These are phyloP conservation scores for Aspergillus ochraceoroseus DNA, from an alignment of 2,329 filamentous ascomycete species.

Conservation along the genomic window DNA sequence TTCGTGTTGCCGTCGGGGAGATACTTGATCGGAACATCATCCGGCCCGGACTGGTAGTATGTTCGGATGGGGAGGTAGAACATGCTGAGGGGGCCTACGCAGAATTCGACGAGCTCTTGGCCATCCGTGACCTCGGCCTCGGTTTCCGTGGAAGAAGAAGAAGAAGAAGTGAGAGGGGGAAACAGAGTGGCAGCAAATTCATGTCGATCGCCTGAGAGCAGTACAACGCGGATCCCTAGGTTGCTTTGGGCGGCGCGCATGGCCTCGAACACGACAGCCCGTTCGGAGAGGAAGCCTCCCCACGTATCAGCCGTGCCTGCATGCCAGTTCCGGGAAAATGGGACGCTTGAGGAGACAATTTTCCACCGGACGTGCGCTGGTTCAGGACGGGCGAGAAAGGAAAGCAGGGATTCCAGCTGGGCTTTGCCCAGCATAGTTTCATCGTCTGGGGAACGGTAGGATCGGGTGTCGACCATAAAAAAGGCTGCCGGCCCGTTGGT, in stretches of 20 bases:
- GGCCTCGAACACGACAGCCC: constrained; percentile 71
- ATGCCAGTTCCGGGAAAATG: constrained; percentile 97
- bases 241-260: constrained; percentile 81
- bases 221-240: constrained; percentile 68
- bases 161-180: constrained; percentile 43
- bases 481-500: constrained; percentile 85
- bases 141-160: constrained; percentile 23
- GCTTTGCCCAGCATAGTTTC: constrained; percentile 73
- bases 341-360: constrained; percentile 81
- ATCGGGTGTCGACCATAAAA: constrained; percentile 89
- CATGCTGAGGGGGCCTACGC: constrained; percentile 83
- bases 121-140: constrained; percentile 16
- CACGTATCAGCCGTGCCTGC: constrained; percentile 86
- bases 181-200: constrained; percentile 89
- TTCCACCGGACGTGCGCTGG: constrained; percentile 84
- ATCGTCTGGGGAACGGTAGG: constrained; percentile 61
- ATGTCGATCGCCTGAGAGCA: constrained; percentile 89
- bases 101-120: constrained; percentile 72
- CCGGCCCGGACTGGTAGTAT: constrained; percentile 73
- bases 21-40: constrained; percentile 81
- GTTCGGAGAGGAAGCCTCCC: constrained; percentile 83
- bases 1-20: constrained; percentile 80
- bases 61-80: constrained; percentile 84
- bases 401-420: constrained; percentile 74
- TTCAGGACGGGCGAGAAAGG: constrained; percentile 68